phyloP scores from a whole-genome alignment of 306 rosid species.

The Delonix regia region DNA sequence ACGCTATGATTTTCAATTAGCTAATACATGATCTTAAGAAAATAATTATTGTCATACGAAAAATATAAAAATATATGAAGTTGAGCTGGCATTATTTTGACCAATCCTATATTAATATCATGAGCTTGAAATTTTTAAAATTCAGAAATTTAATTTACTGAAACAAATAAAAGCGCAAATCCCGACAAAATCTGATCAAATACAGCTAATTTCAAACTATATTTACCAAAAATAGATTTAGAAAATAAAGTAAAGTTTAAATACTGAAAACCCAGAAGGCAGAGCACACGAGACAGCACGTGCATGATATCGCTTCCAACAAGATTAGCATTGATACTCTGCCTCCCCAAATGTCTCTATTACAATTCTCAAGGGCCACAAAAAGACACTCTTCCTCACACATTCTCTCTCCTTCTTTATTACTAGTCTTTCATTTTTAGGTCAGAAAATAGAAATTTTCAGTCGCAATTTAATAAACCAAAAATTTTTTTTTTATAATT shows the following conservation, averaged over 20 bases:
- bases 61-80: background rate
- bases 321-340: conserved; percentile 42
- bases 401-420: background rate
- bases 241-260: background rate
- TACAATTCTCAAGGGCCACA: background rate
- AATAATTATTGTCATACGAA: background rate
- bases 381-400: background rate
- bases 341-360: conserved; percentile 19
- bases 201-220: background rate
- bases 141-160: background rate
- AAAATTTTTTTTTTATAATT: no score
- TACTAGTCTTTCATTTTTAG: background rate
- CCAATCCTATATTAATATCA: conserved; percentile 9
- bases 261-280: background rate
- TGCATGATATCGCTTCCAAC: conserved; percentile 37
- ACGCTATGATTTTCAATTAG: conserved; percentile 6
- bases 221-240: conserved; percentile 1
- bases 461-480: no score
- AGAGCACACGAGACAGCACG: conserved; percentile 54
- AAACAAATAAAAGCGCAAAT: conserved; percentile 1
- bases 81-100: conserved; percentile 36
- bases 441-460: no score
- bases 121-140: background rate
- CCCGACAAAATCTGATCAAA: conserved; percentile 4
- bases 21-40: background rate